phyloP scores from a whole-genome alignment of 768 basidiomycete genomes.

The Bullera alba region DNA sequence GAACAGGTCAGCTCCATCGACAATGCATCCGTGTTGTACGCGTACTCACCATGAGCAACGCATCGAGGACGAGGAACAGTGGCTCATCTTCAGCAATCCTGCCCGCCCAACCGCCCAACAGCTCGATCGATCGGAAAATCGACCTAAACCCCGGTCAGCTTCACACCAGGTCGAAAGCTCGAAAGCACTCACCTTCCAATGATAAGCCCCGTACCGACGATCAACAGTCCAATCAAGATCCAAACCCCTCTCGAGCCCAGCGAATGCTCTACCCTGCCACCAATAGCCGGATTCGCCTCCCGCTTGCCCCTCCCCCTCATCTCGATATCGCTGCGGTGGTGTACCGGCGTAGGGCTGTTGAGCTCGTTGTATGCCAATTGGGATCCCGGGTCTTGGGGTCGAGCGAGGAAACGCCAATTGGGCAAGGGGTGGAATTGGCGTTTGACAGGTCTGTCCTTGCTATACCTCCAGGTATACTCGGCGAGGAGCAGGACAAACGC shows the following conservation, averaged over 20 bases:
- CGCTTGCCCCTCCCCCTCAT: not conserved
- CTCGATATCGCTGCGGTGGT: not conserved
- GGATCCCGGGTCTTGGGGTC: not conserved
- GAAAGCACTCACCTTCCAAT: conserved; percentile 49
- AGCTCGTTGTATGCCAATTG: no score
- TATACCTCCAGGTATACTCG: conserved; percentile 52
- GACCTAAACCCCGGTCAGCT: conserved; percentile 18
- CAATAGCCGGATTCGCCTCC: not conserved
- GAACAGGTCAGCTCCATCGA: not conserved
- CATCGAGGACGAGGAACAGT: conserved; percentile 35
- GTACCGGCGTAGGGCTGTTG: not conserved
- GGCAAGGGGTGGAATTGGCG: conserved; percentile 16
- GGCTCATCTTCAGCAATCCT: conserved; percentile 51
- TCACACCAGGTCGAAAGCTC: not conserved
- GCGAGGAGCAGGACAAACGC: conserved; percentile 48
- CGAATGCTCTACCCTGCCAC: not conserved
- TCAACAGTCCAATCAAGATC: not conserved
- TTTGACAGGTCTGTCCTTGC: conserved; percentile 25
- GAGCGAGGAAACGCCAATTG: not conserved
- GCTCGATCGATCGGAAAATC: conserved; percentile 54
- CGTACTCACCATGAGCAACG: conserved; percentile 37
- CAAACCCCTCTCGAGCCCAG: not conserved
- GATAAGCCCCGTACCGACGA: conserved; percentile 46
- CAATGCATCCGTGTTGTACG: no score
- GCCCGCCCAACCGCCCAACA: conserved; percentile 52